Evolutionary conservation across 305 asterid genomes (phyloP), one percentile per base, ranked within the genome.

Genomic region (Plantago rigida): DNA sequence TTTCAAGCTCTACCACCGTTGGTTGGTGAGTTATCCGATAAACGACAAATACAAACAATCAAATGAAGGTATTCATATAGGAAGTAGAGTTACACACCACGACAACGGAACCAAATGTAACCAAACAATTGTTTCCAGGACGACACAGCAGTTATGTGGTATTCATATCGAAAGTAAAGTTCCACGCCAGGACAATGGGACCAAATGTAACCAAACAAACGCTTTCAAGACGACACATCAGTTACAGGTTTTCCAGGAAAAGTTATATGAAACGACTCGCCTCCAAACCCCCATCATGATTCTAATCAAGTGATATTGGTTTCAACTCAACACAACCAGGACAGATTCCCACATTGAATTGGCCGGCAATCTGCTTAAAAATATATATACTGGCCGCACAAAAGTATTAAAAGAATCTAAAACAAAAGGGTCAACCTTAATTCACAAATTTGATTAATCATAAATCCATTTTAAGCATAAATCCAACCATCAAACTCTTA

Each of bases 401-500:
- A 12, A 50, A 64, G 29, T 8, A 36, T 8, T 0, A 36, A 39
- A 59, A 62, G 22, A 24, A 60, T 51, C 59, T 22, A 51, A 59
- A 49, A 60, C 10, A 36, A 36, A 63, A 61, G 19, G 13, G 51
- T n/a, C 9, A 19, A 22, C 48, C 46, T 66, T 29, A n/a, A 54
- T 36, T 51, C 29, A 11, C 66, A 66, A 11, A 46, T 15, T 22
- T 56, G 66, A 41, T 17, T 13, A 47, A 61, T 46, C 56, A 58
- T 36, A 47, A 42, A 51, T 46, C 12, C 47, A 51, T 55, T 53
- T 52, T 63, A 13, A 55, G 59, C 24, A 67, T 34, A 50, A 62
- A 66, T 57, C 60, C 72, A 67, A 46, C 57, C 74, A 71, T 75
- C 65, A 73, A 69, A 73, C 42, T 56, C 53, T 68, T 73, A 77